Conservation (phyloP, 139 green algal species). For the Bryopsis sp. region DNA sequence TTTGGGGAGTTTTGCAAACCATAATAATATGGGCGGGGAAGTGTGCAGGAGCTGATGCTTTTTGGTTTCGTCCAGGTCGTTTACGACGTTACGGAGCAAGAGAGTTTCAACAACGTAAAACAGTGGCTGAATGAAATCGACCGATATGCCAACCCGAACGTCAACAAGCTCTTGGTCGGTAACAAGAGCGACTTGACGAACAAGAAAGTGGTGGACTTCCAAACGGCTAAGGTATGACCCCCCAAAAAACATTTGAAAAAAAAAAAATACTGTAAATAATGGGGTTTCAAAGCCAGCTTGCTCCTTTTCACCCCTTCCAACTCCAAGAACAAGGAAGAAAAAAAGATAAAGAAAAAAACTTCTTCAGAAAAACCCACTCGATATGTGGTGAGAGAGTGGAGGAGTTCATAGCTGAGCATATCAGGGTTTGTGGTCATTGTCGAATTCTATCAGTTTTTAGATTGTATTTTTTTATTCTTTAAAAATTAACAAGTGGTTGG, state of each 20-base stretch:
- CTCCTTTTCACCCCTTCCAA: too few relatives aligned
- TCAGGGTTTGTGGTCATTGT: too few relatives aligned
- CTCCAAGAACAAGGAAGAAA: too few relatives aligned
- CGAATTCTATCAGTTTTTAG: too few relatives aligned
- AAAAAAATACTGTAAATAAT: too few relatives aligned
- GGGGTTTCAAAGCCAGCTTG: too few relatives aligned
- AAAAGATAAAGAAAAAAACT: too few relatives aligned
- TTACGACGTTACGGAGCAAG: slow-evolving; percentile 98
- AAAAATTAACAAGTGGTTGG: background rate
- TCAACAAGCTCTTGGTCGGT: slow-evolving; percentile 99
- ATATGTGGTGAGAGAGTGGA: too few relatives aligned
- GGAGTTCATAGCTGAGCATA: too few relatives aligned
- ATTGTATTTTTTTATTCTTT: slow-evolving; percentile 18
- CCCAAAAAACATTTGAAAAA: too few relatives aligned
- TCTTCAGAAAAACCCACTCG: too few relatives aligned
- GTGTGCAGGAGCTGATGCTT: background rate
- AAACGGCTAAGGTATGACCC: slow-evolving; percentile 76
- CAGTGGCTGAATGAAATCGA: slow-evolving; percentile 99
- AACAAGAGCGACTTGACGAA: slow-evolving; percentile 96
- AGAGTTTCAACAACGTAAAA: slow-evolving; percentile 99
- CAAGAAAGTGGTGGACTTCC: slow-evolving; percentile 95
- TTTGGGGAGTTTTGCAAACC: background rate
- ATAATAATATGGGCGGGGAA: too few relatives aligned
- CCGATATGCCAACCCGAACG: slow-evolving; percentile 96
- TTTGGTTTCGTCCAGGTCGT: slow-evolving; percentile 60